Evolutionary conservation across 345 rosid species (phyloP), one percentile per base, ranked within the genome.

Genomic region (Carallia pectinifolia): DNA sequence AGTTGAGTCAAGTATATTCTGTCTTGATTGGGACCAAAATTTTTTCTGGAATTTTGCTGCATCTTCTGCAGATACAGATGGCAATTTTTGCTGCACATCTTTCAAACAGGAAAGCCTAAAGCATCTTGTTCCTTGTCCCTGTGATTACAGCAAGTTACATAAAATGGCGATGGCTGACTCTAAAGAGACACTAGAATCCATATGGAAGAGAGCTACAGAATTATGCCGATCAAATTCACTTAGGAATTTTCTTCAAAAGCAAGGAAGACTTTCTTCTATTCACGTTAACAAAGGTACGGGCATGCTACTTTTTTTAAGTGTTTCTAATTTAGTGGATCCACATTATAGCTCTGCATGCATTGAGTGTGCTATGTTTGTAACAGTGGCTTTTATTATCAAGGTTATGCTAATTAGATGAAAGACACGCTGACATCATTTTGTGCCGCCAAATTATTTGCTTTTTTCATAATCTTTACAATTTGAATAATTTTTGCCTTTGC

Each of bases 181-280:
- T 61, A 76, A 81, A 67, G 83, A 78, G 67, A 82, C 88, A 34
- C 73, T 87, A 74, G 97, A 90, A 78, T 78, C 84, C 18, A 64
- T 87, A 69, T 95, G 99, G 97, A 86, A 72, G 77, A 81, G 74
- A 64, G 90, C 90, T 50, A 81, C 70, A 19, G 87, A 88, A 53
- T 74, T 83, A 74, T 90, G 97, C 71, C 80, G 79, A 69, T 86
- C 97, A 1, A 88, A 82, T 76, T 90, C 99, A 17, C 84, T 95
- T 38, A 87, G 75, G 82, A 87, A 74, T 58, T 87, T 95, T 77
- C 78, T 95, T 50, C 79, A 75, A 75, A 95, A 76, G 73, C 93
- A 81, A 27, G 99, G 99, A 83, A 89, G 77, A 79, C 64, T 95
- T 63, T 85, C 82, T 58, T 92, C 97, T 74, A 91, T 94, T 75